A percentile compares a stretch with the other conserved stretches of the same genome.
Evolutionary conservation across 139 green algal species (phyloP).

Genomic region (Desmodesmus armatus): DNA sequence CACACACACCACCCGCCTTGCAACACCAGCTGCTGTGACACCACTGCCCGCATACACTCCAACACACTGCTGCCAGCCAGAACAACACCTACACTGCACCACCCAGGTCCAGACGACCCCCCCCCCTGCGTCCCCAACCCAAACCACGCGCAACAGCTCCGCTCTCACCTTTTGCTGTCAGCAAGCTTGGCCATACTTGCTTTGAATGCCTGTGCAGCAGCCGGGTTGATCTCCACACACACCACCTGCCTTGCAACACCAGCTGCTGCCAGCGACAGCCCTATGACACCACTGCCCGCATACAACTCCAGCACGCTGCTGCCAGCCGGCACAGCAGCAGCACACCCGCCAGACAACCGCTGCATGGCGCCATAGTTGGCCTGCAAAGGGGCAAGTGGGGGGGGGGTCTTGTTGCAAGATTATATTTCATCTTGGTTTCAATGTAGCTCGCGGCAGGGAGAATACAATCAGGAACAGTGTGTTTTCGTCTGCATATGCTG

Average conservation of each 20-base stretch:
- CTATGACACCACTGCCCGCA: constrained; percentile 84
- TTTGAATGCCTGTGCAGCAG: constrained; percentile 51
- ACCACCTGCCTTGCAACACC: constrained; percentile 20
- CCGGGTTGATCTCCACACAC: constrained; percentile 80
- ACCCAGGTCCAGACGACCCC: too few relatives aligned
- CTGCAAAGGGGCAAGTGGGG: constrained; percentile 50
- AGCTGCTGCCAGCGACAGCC: constrained; percentile 67
- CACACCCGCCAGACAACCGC: constrained; percentile 54
- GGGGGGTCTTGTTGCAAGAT: background rate
- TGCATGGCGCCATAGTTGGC: constrained; percentile 78
- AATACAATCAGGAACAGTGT: background rate
- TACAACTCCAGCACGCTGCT: constrained; percentile 73
- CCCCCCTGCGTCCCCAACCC: too few relatives aligned
- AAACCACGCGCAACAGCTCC: too few relatives aligned
- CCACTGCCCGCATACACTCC: background rate
- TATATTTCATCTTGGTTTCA: too few relatives aligned
- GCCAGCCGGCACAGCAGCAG: constrained; percentile 26
- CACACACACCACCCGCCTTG: background rate
- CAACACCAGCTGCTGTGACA: background rate
- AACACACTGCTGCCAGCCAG: background rate
- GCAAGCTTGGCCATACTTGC: constrained; percentile 42
- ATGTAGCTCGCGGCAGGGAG: too few relatives aligned
- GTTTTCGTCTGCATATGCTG: too few relatives aligned
- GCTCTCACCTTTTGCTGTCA: background rate
- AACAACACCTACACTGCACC: too few relatives aligned